These are phyloP conservation scores for Buxus sempervirens DNA, from an alignment of 164 flowering plant genomes.

Conservation along the genomic window DNA sequence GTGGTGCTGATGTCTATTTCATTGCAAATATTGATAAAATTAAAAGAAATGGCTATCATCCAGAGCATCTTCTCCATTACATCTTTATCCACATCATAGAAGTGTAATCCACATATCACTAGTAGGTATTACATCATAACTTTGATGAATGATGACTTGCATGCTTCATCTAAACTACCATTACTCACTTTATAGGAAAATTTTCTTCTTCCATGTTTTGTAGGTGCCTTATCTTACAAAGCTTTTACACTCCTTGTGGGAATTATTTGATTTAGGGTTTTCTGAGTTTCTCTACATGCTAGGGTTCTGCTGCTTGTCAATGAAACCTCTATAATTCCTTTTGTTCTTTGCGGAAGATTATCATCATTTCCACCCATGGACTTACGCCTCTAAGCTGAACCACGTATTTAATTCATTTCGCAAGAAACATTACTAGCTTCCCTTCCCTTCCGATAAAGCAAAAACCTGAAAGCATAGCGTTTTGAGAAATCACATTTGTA, in stretches of 20 bases:
- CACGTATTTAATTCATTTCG: conserved; percentile 25
- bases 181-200: conserved; percentile 46
- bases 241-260: no score
- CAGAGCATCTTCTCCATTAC: conserved; percentile 43
- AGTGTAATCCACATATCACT: conserved; percentile 40
- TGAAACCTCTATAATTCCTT: no score
- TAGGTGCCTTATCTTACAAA: no score
- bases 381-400: no score
- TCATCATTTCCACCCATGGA: no score
- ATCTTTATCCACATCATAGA: conserved; percentile 38
- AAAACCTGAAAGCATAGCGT: conserved; percentile 42
- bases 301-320: no score
- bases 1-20: conserved; percentile 34
- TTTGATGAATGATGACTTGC: conserved; percentile 27
- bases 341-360: no score
- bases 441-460: conserved; percentile 41
- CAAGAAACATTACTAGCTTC: conserved; percentile 33
- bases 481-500: conserved; percentile 44
- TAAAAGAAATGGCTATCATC: conserved; percentile 44
- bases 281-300: no score
- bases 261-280: no score
- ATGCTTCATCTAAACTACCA: conserved; percentile 43
- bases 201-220: no score
- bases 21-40: conserved; percentile 31
- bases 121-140: conserved; percentile 33